Conservation (phyloP, 2,329 filamentous ascomycete species). For the Trichoderma endophyticum region DNA sequence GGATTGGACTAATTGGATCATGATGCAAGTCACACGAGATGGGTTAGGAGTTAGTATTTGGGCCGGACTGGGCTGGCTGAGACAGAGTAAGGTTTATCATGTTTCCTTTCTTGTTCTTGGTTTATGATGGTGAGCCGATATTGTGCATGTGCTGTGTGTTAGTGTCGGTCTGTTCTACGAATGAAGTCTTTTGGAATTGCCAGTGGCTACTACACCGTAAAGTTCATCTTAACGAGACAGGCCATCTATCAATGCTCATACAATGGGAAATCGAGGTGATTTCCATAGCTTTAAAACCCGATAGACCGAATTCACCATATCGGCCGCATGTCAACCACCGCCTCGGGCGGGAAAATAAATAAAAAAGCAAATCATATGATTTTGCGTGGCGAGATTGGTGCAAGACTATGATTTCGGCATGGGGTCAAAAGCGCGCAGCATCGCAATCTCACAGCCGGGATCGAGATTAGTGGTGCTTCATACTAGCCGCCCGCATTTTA, state of each 20-base stretch:
- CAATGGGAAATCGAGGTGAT: neutral
- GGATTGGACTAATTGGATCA: neutral
- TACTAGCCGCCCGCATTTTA: conserved; percentile 10
- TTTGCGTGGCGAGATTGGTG: conserved; percentile 2
- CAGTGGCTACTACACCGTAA: too few relatives aligned
- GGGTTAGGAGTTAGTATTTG: neutral
- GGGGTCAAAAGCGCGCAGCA: conserved; percentile 4
- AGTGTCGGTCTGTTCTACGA: neutral
- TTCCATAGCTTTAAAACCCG: neutral
- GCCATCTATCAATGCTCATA: neutral
- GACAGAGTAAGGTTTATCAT: neutral
- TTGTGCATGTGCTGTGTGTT: neutral
- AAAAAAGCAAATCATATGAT: neutral
- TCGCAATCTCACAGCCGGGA: conserved; percentile 15
- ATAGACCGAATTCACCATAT: neutral
- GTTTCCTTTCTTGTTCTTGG: neutral
- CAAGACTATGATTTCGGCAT: neutral
- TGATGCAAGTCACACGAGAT: neutral
- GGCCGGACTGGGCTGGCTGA: neutral
- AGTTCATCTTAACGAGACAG: neutral
- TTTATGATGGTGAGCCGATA: neutral
- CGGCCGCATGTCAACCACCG: neutral
- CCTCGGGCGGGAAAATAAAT: neutral
- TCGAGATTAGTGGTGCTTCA: conserved; percentile 9
- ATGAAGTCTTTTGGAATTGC: too few relatives aligned